Evolutionary conservation across 352 stramenopile genomes (phyloP), one percentile per base, ranked within the genome.

Genomic region (Globisporangium alternatum): DNA sequence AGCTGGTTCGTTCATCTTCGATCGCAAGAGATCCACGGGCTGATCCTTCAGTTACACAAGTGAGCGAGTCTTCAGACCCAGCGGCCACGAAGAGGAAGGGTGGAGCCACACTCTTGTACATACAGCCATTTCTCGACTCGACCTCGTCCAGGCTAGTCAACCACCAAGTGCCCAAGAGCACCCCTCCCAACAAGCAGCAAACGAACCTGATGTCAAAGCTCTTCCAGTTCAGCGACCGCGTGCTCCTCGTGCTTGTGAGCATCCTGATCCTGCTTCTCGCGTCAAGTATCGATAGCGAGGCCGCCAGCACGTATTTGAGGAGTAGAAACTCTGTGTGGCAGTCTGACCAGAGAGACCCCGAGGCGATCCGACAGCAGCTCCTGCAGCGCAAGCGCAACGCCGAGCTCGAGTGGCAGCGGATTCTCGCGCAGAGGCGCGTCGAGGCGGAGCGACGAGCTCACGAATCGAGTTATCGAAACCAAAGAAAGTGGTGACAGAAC

Each of bases 301-400:
- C 39, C 19, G 39, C 39, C 39, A 45, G 39, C 15, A 45, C 39
- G 15, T 45, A 45, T 13, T 13, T n/a, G 39, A 19, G 39, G 12
- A n/a, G 4, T 13, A 45, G 13, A 45, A 8, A 5, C 39, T n/a
- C 39, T 7, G 3, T 45, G 39, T 45, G 39, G 39, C 39, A 45
- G 15, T 45, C 39, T 2, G 39, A 45, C 39, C 39, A 44, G 39
- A 44, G 13, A 2, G 35, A 54, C 25, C 12, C 48, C 5, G 48
- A 28, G 48, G 22, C 19, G 48, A 21, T 54, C 2, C 48, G 48
- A 6, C 48, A 54, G 48, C 48, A 54, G 13, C 48, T 54, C 5
- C 12, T 35, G 25, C 48, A 54, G 22, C 48, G 48, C 25, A 54
- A 54, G 48, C 48, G 48, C 48, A 19, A 54, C 25, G 48, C 22